Evolutionary conservation across 768 basidiomycete genomes (phyloP).

Genomic region (Rossbeevera mucosa): DNA sequence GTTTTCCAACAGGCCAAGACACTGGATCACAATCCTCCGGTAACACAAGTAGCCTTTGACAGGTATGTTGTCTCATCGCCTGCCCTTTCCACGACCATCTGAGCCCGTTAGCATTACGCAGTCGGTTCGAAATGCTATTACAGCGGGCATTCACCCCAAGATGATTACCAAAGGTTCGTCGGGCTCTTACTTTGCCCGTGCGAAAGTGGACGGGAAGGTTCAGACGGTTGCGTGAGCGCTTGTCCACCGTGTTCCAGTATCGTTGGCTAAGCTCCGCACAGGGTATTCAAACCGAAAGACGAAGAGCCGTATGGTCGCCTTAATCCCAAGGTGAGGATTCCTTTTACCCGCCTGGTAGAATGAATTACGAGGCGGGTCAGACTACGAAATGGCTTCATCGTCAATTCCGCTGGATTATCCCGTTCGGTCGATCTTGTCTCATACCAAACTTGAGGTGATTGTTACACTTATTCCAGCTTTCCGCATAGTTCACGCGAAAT

Average conservation of each 20-base stretch:
- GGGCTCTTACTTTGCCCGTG: slow-evolving; percentile 88
- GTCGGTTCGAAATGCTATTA: slow-evolving; percentile 64
- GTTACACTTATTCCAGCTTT: neutral
- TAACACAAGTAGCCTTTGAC: slow-evolving; percentile 71
- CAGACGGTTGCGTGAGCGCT: slow-evolving; percentile 73
- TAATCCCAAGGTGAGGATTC: slow-evolving; percentile 66
- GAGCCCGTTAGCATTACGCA: slow-evolving; percentile 47
- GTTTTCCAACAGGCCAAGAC: slow-evolving; percentile 56
- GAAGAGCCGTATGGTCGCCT: slow-evolving; percentile 85
- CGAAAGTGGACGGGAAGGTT: slow-evolving; percentile 68
- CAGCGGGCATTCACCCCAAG: slow-evolving; percentile 80
- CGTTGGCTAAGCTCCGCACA: slow-evolving; percentile 25
- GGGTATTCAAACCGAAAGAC: slow-evolving; percentile 90
- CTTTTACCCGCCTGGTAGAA: neutral
- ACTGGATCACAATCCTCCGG: slow-evolving; percentile 71
- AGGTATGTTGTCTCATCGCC: slow-evolving; percentile 40
- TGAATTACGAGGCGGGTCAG: slow-evolving; percentile 32
- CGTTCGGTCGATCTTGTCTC: slow-evolving; percentile 84
- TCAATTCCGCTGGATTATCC: slow-evolving; percentile 85
- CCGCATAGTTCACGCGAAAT: neutral
- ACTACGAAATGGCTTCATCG: slow-evolving; percentile 89
- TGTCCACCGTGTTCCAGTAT: neutral
- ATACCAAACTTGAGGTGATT: slow-evolving; percentile 81
- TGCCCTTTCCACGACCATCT: slow-evolving; percentile 4
- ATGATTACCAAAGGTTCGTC: slow-evolving; percentile 89